A percentile compares a stretch with the other conserved stretches of the same genome.
These are phyloP conservation scores for Candida khao-thaluensis DNA, from an alignment of 805 yeast species.

Conservation along the genomic window DNA sequence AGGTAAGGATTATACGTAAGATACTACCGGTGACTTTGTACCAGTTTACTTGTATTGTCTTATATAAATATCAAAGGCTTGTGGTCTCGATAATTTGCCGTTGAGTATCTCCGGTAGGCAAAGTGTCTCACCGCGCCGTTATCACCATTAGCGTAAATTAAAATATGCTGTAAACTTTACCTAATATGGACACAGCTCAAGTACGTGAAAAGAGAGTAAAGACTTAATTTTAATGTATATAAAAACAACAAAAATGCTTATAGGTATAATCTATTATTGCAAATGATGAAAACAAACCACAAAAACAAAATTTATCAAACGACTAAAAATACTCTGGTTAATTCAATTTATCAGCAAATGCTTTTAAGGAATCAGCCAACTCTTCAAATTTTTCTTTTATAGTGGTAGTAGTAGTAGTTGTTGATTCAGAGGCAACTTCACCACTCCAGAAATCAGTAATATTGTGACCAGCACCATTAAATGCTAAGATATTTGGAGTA, in stretches of 20 bases:
- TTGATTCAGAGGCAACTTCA: conserved; percentile 3
- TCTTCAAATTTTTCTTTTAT: conserved; percentile 4
- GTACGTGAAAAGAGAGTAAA: no score
- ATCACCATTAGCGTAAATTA: background rate
- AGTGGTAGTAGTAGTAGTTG: background rate
- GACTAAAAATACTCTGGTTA: background rate
- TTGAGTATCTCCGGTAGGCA: background rate
- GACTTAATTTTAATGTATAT: background rate
- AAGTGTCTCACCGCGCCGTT: no score
- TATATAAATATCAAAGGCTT: background rate
- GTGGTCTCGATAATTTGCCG: conserved; percentile 6
- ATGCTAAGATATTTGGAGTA: conserved; percentile 75
- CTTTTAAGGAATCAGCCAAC: conserved; percentile 1
- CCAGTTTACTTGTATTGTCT: no score
- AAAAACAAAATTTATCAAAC: background rate
- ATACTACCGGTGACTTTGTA: no score
- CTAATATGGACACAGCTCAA: no score
- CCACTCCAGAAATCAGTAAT: conserved; percentile 60
- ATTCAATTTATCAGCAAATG: conserved; percentile 4
- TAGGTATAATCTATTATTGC: conserved; percentile 5
- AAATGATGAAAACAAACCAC: background rate
- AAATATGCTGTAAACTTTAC: background rate
- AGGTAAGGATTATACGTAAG: no score
- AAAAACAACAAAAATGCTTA: conserved; percentile 2
- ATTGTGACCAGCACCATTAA: conserved; percentile 79